Evolutionary conservation across 2,329 filamentous ascomycete genomes (phyloP), one percentile per base, ranked within the genome.

Genomic region (Delphinella strobiligena): DNA sequence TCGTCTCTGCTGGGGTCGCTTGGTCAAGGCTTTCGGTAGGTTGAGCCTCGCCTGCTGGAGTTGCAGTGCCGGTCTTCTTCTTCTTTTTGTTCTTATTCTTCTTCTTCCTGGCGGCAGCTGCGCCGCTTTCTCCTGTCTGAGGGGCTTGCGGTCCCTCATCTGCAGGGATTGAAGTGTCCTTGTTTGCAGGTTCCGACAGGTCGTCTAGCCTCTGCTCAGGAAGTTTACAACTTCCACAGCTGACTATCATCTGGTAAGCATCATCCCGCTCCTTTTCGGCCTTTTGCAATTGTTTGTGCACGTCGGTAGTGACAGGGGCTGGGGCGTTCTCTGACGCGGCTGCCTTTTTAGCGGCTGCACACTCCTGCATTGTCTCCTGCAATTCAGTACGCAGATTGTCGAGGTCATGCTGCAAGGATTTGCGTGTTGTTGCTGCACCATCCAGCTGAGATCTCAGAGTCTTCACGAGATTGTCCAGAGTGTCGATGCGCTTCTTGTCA

Each of bases 81-180:
- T 80, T 82, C 72, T 93, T 94, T 67, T 89, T 93, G 57, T 84
- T 67, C 49, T 66, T 67, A 47, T 54, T 84, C 48, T 87, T 93
- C 60, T 84, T 88, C 61, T 85, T 93, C 63, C 87, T 89, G 43
- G 64, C 63, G 9, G 66, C 59, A 11, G 54, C 22, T 27, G 22
- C 7, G 12, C 22, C 60, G 11, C 61, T 34, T 10, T 41, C 45
- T 11, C 43, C 15, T 16, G 11, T 10, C 5, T 34, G 37, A 1
- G 31, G 15, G 4, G 37, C 9, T 4, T 1, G 5, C 2, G 31
- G 10, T 3, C 10, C 12, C 11, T 34, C 37, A 4, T 22, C 4
- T 15, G 22, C 14, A 30, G 32, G 16, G 32, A 29, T n/a, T n/a
- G 38, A 17, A 14, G 17, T 18, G 4, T 22, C 37, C 18, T 19